Evolutionary conservation across 2,329 filamentous ascomycete species (phyloP), one percentile per base, ranked within the genome.

Genomic region (Colletotrichum sp.): DNA sequence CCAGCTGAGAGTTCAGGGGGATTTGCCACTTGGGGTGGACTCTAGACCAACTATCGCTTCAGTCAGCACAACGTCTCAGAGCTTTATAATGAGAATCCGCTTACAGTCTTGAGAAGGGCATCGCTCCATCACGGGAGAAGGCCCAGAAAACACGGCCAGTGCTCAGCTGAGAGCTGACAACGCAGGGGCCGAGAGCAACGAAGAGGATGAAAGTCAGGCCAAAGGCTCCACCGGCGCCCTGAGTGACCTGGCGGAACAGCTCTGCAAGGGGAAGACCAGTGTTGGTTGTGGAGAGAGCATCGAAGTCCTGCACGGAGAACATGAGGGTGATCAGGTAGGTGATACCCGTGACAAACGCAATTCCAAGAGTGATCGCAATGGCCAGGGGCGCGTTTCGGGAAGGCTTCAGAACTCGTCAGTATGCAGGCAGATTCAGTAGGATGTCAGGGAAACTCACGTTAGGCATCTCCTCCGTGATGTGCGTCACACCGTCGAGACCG

Each of bases 381-480:
- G 80, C 85, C 15, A 86, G 71, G 6, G 85, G 85, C 0, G 83
- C 83, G 9, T 84, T 87, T 39, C 83, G 83, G 21, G 80, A 85
- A 39, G 83, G 82, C 82, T 80, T 21, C 5, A 13, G 1, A 2
- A 18, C 1, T 34, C n/a, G 16, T 36, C 16, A 73, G 44, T 4
- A 24, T 13, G n/a, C 30, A 28, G 6, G 21, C 6, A 52, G 2
- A 16, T 8, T 16, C 4, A 39, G 3, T 26, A 18, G 1, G 3
- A 9, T 21, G 0, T 34, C n/a, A 5, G 34, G 78, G 59, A 15
- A 71, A 82, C 87, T 81, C 77, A 88, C 87, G 73, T 87, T 87
- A n/a, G 86, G 85, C 81, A 89, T 88, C 80, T 90, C 88, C 77
- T 89, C 88, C 0, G 88, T 87, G 59, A 90, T 87, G 79, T 90